Evolutionary conservation across 495 filamentous ascomycete genomes (phyloP).

Genomic region (Daldinia vernicosa): DNA sequence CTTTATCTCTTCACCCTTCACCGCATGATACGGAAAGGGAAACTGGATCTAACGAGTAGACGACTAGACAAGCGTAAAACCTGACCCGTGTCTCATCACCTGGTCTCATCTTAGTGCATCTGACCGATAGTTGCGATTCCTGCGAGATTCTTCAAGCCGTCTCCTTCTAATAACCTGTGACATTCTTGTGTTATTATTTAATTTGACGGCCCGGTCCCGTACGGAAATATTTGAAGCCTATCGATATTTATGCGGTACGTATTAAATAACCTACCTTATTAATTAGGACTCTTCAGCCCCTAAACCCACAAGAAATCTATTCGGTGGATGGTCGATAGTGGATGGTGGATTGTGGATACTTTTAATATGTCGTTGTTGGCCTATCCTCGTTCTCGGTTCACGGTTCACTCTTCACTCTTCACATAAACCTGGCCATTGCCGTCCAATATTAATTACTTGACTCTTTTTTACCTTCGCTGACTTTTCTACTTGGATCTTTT

Average conservation of each 20-base stretch:
- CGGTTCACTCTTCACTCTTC: too few species aligned
- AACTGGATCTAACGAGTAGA: slow-evolving; percentile 33
- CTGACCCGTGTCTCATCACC: slow-evolving; percentile 17
- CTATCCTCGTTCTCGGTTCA: not conserved
- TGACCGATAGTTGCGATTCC: slow-evolving; percentile 35
- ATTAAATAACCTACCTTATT: slow-evolving; percentile 7
- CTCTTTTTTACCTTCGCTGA: slow-evolving; percentile 17
- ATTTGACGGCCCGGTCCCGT: slow-evolving; percentile 6
- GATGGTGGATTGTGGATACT: slow-evolving; percentile 9
- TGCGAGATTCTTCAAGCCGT: slow-evolving; percentile 20
- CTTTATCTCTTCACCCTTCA: slow-evolving; percentile 49
- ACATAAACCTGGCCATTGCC: not conserved
- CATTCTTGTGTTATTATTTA: slow-evolving; percentile 15
- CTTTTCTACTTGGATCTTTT: not conserved
- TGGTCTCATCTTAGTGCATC: slow-evolving; percentile 32
- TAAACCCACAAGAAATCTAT: not conserved
- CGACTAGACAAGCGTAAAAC: slow-evolving; percentile 39
- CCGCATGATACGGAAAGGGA: slow-evolving; percentile 38
- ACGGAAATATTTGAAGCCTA: slow-evolving; percentile 10
- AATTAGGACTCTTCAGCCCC: slow-evolving; percentile 9
- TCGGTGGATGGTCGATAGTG: not conserved
- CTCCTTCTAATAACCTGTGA: slow-evolving; percentile 4
- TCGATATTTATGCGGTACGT: slow-evolving; percentile 42
- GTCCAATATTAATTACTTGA: not conserved
- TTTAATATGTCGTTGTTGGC: slow-evolving; percentile 2